Percentiles rank a stretch among this genome's conserved stretches.
Conservation (phyloP, 192 early-diverging fungal genomes). For the Entomortierella beljakovae region DNA sequence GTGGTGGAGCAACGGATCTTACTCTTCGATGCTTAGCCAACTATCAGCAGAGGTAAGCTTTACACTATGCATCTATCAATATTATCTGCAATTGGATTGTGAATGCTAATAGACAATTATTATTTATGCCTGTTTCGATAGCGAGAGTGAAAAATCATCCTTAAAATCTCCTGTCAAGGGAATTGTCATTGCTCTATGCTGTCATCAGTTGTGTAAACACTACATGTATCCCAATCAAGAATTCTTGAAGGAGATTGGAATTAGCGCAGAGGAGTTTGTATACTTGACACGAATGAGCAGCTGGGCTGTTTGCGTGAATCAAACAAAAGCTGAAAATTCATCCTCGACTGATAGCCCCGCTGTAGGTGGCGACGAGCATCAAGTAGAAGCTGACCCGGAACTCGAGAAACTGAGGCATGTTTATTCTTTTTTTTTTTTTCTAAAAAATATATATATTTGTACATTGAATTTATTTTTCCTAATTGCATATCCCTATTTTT, state of each 20-base stretch:
- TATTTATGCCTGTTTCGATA: too few relatives aligned
- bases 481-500: constrained; percentile 27
- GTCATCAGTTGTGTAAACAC: constrained; percentile 85
- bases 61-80: neutral
- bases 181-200: constrained; percentile 90
- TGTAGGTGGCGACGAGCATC: constrained; percentile 49
- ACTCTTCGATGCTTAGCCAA: constrained; percentile 79
- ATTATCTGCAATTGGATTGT: too few relatives aligned
- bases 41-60: constrained; percentile 35
- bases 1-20: constrained; percentile 91
- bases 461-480: neutral
- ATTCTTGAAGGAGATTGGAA: constrained; percentile 66
- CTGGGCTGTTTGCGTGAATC: constrained; percentile 78
- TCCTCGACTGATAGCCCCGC: constrained; percentile 30
- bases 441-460: neutral
- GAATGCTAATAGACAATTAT: too few relatives aligned
- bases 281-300: constrained; percentile 76
- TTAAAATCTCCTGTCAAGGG: constrained; percentile 65
- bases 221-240: constrained; percentile 75
- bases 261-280: constrained; percentile 69
- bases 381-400: constrained; percentile 40
- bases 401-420: constrained; percentile 59
- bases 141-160: constrained; percentile 6
- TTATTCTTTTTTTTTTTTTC: neutral
- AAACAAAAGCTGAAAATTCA: constrained; percentile 42